Evolutionary conservation across 306 rosid species (phyloP).

Genomic region (Potentilla sterilis): DNA sequence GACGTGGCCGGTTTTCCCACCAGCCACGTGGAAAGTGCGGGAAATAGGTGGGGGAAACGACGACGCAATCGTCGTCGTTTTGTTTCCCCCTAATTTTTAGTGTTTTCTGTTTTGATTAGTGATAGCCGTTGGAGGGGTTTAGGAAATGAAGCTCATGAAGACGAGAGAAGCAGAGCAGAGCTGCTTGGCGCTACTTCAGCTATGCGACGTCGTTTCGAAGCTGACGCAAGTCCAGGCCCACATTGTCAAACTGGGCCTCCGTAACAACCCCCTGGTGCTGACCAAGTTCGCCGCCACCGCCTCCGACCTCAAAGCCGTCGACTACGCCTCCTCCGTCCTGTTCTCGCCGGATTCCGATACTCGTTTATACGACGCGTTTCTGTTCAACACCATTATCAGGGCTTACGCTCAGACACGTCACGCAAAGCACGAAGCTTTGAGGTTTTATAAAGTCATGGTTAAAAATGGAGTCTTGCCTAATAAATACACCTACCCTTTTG

Average conservation of each 20-base stretch:
- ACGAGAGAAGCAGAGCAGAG: slow-evolving; percentile 64
- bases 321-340: slow-evolving; percentile 56
- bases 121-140: background rate
- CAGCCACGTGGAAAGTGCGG: slow-evolving; percentile 31
- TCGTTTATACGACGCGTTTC: slow-evolving; percentile 55
- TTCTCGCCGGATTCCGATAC: slow-evolving; percentile 46
- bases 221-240: slow-evolving; percentile 60
- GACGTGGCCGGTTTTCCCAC: slow-evolving; percentile 49
- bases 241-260: slow-evolving; percentile 64
- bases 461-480: slow-evolving; percentile 56
- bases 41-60: background rate
- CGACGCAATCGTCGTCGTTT: background rate
- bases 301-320: slow-evolving; percentile 45
- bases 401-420: slow-evolving; percentile 63
- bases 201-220: slow-evolving; percentile 39
- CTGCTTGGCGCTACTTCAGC: slow-evolving; percentile 52
- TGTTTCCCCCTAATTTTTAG: background rate
- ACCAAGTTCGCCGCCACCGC: slow-evolving; percentile 78
- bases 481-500: slow-evolving; percentile 84
- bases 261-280: slow-evolving; percentile 68
- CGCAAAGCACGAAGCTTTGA: slow-evolving; percentile 42
- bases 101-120: background rate
- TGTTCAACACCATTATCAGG: slow-evolving; percentile 68
- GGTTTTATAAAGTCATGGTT: slow-evolving; percentile 46
- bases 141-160: slow-evolving; percentile 8